Conservation (phyloP, 768 basidiomycete species). For the Nidularia sp. region DNA sequence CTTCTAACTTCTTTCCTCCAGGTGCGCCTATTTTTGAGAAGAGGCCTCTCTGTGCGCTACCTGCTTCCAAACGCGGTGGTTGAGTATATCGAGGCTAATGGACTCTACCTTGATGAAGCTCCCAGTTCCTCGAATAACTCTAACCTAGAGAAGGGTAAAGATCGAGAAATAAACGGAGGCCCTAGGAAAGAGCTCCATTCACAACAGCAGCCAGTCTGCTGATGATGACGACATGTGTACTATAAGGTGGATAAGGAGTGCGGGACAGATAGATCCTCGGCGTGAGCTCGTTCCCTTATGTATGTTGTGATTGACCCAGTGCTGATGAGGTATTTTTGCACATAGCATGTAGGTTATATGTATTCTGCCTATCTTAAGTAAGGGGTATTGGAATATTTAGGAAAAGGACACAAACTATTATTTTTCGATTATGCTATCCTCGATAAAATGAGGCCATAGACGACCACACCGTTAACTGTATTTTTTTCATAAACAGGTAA, state of each 20-base stretch:
- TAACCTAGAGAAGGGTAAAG: slow-evolving; percentile 34
- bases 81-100: slow-evolving; percentile 88
- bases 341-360: neutral
- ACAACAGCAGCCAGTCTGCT: slow-evolving; percentile 7
- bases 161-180: slow-evolving; percentile 22
- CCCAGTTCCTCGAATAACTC: slow-evolving; percentile 14
- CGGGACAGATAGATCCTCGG: neutral
- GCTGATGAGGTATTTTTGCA: neutral
- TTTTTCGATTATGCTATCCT: too few species aligned
- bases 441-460: too few species aligned
- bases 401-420: neutral
- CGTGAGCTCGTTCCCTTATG: neutral
- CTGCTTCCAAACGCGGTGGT: slow-evolving; percentile 88
- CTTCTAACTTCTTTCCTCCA: slow-evolving; percentile 9
- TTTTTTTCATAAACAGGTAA: too few species aligned
- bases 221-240: neutral
- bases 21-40: slow-evolving; percentile 70
- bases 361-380: neutral
- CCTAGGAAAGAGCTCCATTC: slow-evolving; percentile 22
- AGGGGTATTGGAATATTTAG: neutral
- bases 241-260: neutral
- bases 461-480: too few species aligned
- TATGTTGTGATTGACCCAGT: neutral
- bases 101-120: slow-evolving; percentile 67
- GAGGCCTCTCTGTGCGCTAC: slow-evolving; percentile 83